phyloP scores from a whole-genome alignment of 805 yeast species.

The Saturnispora quitensis region DNA sequence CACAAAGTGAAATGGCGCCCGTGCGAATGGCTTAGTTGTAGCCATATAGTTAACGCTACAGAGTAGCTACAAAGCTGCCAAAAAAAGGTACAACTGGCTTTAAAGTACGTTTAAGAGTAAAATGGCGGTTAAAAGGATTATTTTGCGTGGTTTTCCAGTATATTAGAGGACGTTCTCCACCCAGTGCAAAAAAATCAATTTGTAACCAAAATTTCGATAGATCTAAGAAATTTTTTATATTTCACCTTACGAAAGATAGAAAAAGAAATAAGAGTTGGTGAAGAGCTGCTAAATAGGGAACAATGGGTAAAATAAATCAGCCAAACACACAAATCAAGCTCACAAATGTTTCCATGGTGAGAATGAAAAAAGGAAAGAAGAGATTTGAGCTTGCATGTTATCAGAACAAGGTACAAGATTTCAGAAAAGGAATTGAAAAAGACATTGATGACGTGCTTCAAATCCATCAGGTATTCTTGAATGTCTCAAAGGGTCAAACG shows the following conservation, averaged over 20 bases:
- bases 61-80: neutral
- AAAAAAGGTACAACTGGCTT: neutral
- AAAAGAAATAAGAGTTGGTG: neutral
- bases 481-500: constrained; percentile 90
- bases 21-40: neutral
- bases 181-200: neutral
- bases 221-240: neutral
- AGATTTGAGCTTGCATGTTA: constrained; percentile 94
- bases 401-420: constrained; percentile 94
- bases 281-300: neutral
- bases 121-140: neutral
- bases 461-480: constrained; percentile 86
- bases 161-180: neutral
- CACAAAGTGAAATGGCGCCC: constrained; percentile 3
- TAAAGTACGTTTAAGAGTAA: neutral
- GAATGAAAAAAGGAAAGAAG: constrained; percentile 84
- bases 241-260: neutral
- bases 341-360: constrained; percentile 89
- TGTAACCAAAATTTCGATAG: neutral
- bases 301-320: constrained; percentile 54
- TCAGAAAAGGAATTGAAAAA: constrained; percentile 80
- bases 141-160: neutral
- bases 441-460: constrained; percentile 94
- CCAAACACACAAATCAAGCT: constrained; percentile 83
- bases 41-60: neutral